Evolutionary conservation across 108 stramenopile genomes (phyloP), one percentile per base, ranked within the genome.

Genomic region (Aureococcus anophagefferens): DNA sequence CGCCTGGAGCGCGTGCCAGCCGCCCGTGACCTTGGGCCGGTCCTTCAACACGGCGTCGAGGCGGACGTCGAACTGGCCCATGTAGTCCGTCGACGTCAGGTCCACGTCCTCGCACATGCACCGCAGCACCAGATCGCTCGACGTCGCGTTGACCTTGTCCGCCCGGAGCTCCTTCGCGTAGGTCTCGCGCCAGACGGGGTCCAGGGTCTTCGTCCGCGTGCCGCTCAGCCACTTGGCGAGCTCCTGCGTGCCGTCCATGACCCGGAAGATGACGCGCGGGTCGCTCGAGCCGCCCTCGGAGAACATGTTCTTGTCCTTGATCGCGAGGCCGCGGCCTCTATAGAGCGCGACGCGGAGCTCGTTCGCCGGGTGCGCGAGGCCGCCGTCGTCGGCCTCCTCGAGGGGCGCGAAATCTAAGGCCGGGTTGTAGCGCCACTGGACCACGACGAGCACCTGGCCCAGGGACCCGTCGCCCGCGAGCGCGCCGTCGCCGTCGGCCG

Each of bases 281-380:
- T 70, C 69, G 30, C 35, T 36, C n/a, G 31, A 33, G 32, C 69
- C 69, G 21, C 69, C 69, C 69, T 70, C 68, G 36, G 63, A 44
- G 69, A 75, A 63, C 68, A 75, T 59, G 44, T 68, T 70, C 69
- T 62, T 69, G 69, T 75, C 74, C 74, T 65, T 75, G 17, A 75
- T 40, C 64, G 66, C 44, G 37, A 70, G 33, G n/a, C 69, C 69
- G 15, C 46, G 46, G 31, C 46, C 69, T 9, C 69, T 3, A 5
- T 51, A 29, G 15, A 70, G 51, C 16, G 51, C 30, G 33, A 70
- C 37, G 37, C 51, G 69, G 16, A 70, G 21, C 46, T 70, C 69
- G 37, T 70, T 70, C 14, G 37, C n/a, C 16, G 69, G 59, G 32
- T 51, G 46, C 29, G 30, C 30, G n/a, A n/a, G n/a, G n/a, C n/a